Evolutionary conservation across 164 flowering plant species (phyloP).

Genomic region (Taxillus chinensis): DNA sequence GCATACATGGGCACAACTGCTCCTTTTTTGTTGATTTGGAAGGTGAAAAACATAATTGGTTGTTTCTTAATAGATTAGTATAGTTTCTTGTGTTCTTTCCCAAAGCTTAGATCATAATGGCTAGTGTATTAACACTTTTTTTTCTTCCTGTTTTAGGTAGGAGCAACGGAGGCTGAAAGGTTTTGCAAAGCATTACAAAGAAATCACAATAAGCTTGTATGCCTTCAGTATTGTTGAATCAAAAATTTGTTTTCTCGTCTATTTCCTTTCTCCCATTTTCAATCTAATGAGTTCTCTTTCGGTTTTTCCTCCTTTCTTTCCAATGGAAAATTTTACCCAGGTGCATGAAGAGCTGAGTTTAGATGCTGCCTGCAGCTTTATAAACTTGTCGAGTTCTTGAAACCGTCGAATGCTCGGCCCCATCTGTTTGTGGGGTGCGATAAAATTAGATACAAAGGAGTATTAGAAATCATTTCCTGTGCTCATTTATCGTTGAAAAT

Average conservation of each 20-base stretch:
- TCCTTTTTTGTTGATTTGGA: too few relatives aligned
- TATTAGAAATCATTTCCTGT: too few relatives aligned
- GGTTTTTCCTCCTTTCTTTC: background rate
- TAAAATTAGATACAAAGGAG: too few relatives aligned
- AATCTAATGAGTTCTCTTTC: background rate
- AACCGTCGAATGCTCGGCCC: too few relatives aligned
- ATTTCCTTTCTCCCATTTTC: background rate
- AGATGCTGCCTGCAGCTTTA: slow-evolving; percentile 26
- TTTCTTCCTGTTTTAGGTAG: slow-evolving; percentile 22
- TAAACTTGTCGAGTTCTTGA: slow-evolving; percentile 10
- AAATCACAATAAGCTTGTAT: slow-evolving; percentile 38
- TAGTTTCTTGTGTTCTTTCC: too few relatives aligned
- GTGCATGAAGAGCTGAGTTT: slow-evolving; percentile 31
- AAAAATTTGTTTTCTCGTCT: background rate
- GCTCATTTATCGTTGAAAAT: too few relatives aligned
- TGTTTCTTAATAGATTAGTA: too few relatives aligned
- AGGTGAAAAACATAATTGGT: too few relatives aligned
- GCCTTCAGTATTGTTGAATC: background rate
- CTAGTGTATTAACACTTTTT: background rate
- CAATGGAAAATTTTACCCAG: slow-evolving; percentile 8
- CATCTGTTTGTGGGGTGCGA: too few relatives aligned
- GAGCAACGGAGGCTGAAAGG: slow-evolving; percentile 34
- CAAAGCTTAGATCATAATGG: background rate
- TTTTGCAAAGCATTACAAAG: slow-evolving; percentile 41
- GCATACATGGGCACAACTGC: too few relatives aligned